Evolutionary conservation across 305 asterid species (phyloP).

Genomic region (Fraxinus angustifolia): DNA sequence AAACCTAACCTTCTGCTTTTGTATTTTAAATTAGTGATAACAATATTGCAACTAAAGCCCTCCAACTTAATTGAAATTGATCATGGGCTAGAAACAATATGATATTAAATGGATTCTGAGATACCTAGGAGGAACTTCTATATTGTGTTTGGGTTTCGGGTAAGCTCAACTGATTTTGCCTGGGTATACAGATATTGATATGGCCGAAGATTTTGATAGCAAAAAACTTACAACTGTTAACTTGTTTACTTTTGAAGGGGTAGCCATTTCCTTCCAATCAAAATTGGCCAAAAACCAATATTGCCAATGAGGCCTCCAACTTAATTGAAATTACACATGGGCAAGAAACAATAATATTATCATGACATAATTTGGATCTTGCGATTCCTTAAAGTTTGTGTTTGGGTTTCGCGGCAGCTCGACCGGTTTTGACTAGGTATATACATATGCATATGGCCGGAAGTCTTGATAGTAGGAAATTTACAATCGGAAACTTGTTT

Average conservation of each 20-base stretch:
- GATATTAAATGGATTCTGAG: neutral
- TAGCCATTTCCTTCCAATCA: neutral
- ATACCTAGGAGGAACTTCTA: neutral
- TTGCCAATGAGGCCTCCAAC: neutral
- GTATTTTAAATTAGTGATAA: neutral
- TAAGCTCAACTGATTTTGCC: neutral
- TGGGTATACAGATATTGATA: neutral
- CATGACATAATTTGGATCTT: neutral
- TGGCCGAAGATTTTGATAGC: neutral
- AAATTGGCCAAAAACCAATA: neutral
- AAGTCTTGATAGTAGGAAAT: neutral
- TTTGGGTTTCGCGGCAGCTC: neutral
- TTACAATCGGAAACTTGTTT: neutral
- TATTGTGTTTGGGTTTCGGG: neutral
- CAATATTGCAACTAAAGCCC: neutral
- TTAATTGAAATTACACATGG: neutral
- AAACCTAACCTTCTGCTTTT: neutral
- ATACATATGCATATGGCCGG: neutral
- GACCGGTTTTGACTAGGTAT: neutral
- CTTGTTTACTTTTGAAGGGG: neutral
- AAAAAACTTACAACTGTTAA: neutral
- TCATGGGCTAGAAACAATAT: neutral
- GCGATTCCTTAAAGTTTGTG: neutral
- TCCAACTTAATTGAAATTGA: neutral
- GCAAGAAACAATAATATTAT: neutral